Conservation (phyloP, 2,329 filamentous ascomycete species). For the Arthrobotrys sinensis region DNA sequence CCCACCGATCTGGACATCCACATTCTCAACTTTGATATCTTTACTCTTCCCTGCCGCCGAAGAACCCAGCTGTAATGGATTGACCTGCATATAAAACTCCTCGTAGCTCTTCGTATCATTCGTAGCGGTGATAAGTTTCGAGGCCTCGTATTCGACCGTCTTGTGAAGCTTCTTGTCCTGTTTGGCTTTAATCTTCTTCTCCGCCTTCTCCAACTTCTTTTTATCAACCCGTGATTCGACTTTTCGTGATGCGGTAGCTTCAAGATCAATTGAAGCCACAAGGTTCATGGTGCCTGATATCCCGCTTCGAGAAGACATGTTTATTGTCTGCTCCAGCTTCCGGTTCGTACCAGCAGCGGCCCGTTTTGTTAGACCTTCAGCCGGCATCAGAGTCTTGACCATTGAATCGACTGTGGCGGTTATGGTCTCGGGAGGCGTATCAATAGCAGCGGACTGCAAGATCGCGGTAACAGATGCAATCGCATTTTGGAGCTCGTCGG, state of each 20-base stretch:
- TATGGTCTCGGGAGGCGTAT: conserved; percentile 81
- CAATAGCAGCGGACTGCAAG: conserved; percentile 85
- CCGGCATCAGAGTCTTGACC: conserved; percentile 81
- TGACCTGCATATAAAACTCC: conserved; percentile 99
- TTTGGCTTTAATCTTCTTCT: conserved; percentile 96
- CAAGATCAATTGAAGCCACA: conserved; percentile 88
- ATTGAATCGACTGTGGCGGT: conserved; percentile 89
- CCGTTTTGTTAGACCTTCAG: conserved; percentile 70
- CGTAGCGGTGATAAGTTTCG: conserved; percentile 85
- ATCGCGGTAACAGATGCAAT: conserved; percentile 87
- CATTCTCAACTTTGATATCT: conserved; percentile 97
- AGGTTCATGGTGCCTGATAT: conserved; percentile 96
- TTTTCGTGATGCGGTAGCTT: conserved; percentile 92
- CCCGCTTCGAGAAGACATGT: conserved; percentile 93
- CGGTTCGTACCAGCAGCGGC: conserved; percentile 80
- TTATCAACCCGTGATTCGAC: conserved; percentile 97
- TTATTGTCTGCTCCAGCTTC: conserved; percentile 92
- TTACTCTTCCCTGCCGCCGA: conserved; percentile 87
- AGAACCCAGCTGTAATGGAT: conserved; percentile 88
- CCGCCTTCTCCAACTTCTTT: conserved; percentile 99
- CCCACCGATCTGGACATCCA: conserved; percentile 93
- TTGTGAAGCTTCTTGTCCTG: conserved; percentile 99
- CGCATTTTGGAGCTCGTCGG: conserved; percentile 84
- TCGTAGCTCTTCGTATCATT: conserved; percentile 93
- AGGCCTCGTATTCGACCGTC: conserved; percentile 97